These are phyloP conservation scores for Xylaria hypoxylon DNA, from an alignment of 2,329 filamentous ascomycete genomes.

Conservation along the genomic window DNA sequence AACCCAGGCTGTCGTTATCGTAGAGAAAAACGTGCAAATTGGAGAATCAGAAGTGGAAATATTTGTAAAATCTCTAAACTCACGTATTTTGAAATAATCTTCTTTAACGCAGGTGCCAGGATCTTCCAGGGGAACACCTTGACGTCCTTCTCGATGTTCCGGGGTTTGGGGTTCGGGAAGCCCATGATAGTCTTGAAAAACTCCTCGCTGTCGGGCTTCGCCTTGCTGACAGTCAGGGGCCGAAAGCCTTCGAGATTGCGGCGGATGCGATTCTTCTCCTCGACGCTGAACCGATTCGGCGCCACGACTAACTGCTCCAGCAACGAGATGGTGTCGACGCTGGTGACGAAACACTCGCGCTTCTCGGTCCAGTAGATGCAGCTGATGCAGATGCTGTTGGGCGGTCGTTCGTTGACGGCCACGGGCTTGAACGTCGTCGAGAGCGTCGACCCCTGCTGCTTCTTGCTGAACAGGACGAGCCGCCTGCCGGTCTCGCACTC, in stretches of 20 bases:
- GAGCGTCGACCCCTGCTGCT: conserved; percentile 84
- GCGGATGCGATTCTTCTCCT: conserved; percentile 98
- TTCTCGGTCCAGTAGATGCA: conserved; percentile 98
- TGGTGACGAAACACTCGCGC: conserved; percentile 90
- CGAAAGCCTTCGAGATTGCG: conserved; percentile 95
- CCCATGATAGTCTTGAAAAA: conserved; percentile 99
- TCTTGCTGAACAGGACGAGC: conserved; percentile 88
- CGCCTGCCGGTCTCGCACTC: conserved; percentile 83
- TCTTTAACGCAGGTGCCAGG: conserved; percentile 86
- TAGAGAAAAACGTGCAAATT: neutral
- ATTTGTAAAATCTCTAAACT: conserved; percentile 36
- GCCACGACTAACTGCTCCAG: conserved; percentile 87
- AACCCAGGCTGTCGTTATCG: neutral
- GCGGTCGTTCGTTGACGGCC: conserved; percentile 79
- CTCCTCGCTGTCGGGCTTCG: conserved; percentile 90
- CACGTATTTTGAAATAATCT: conserved; percentile 96
- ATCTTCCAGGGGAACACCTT: conserved; percentile 99
- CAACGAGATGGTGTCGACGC: conserved; percentile 96
- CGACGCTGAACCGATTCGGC: conserved; percentile 85
- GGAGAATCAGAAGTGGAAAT: neutral
- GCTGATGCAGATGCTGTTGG: conserved; percentile 92
- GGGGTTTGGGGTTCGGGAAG: conserved; percentile 92
- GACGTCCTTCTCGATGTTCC: conserved; percentile 99
- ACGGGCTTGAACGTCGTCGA: conserved; percentile 84
- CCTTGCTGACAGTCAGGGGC: conserved; percentile 92